phyloP scores from a whole-genome alignment of 352 stramenopile genomes.

The Phytophthora pistaciae region DNA sequence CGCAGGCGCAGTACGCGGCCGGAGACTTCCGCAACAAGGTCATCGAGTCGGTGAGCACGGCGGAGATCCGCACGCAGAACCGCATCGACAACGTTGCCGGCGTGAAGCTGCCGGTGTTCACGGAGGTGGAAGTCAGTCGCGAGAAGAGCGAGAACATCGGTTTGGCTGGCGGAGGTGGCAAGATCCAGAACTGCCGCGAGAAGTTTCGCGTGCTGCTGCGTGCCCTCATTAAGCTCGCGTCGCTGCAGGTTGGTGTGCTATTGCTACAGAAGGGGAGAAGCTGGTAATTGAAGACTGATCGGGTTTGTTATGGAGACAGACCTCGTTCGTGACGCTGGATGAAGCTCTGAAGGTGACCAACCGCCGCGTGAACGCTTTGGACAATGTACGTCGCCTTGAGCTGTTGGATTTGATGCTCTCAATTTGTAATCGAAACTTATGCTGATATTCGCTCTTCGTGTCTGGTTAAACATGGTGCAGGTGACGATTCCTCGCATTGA shows the following conservation, averaged over 20 bases:
- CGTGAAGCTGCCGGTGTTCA: constrained; percentile 99
- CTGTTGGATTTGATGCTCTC: not conserved
- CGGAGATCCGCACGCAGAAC: constrained; percentile 96
- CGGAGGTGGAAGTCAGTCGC: constrained; percentile 94
- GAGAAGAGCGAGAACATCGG: constrained; percentile 97
- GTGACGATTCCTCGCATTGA: constrained; percentile 99
- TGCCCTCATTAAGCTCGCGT: constrained; percentile 90
- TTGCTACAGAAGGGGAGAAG: not conserved
- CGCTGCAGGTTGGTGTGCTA: constrained; percentile 64
- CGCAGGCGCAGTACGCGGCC: constrained; percentile 98
- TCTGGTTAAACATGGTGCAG: constrained; percentile 27
- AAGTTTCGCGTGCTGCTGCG: constrained; percentile 89
- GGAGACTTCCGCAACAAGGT: constrained; percentile 98
- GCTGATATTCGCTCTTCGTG: not conserved
- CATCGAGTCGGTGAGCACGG: constrained; percentile 96
- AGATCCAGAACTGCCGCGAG: constrained; percentile 96
- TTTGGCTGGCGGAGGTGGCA: constrained; percentile 96
- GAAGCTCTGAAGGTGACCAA: constrained; percentile 99
- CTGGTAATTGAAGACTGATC: not conserved
- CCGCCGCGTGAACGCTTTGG: constrained; percentile 98
- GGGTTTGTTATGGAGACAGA: constrained; percentile 81
- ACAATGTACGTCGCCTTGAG: constrained; percentile 86
- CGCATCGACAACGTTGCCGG: constrained; percentile 99
- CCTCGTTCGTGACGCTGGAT: constrained; percentile 99
- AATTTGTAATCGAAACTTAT: not conserved